Conservation (phyloP, 345 rosid species). For the Cardamine occulta region DNA sequence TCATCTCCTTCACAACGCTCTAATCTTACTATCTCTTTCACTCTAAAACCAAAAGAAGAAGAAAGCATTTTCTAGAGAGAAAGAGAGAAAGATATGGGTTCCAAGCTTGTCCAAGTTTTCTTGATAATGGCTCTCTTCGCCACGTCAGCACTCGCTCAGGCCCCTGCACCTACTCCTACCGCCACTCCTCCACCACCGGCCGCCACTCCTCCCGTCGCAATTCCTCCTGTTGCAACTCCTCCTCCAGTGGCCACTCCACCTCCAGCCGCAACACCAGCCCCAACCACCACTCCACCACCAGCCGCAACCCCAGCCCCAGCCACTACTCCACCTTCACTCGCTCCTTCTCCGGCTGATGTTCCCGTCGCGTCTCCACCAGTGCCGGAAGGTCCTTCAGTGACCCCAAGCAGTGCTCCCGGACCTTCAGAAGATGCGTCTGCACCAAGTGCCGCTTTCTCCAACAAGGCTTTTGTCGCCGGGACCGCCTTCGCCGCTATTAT, state of each 20-base stretch:
- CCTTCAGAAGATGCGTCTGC: constrained; percentile 34
- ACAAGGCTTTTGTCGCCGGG: constrained; percentile 51
- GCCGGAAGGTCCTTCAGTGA: constrained; percentile 31
- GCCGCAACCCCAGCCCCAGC: constrained; percentile 37
- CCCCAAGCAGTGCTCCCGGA: constrained; percentile 34
- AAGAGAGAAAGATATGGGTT: constrained; percentile 33
- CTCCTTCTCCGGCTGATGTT: constrained; percentile 43
- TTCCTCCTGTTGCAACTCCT: constrained; percentile 16
- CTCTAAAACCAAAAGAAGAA: constrained; percentile 27
- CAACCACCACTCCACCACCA: constrained; percentile 40
- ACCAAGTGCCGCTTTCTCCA: constrained; percentile 38
- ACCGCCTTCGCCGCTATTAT: constrained; percentile 59
- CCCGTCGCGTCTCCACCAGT: constrained; percentile 43
- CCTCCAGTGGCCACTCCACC: constrained; percentile 38
- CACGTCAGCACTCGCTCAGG: constrained; percentile 37
- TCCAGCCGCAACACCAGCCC: constrained; percentile 28
- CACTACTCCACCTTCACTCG: constrained; percentile 27
- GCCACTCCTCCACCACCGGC: constrained; percentile 26
- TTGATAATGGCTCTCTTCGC: constrained; percentile 40
- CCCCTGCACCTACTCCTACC: constrained; percentile 43
- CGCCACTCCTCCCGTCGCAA: constrained; percentile 25
- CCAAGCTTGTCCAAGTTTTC: constrained; percentile 32
- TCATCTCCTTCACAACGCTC: constrained; percentile 30
- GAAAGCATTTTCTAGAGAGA: background rate
- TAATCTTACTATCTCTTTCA: constrained; percentile 18